phyloP scores from a whole-genome alignment of 176 grass and related monocot species.

The Microstegium vimineum region DNA sequence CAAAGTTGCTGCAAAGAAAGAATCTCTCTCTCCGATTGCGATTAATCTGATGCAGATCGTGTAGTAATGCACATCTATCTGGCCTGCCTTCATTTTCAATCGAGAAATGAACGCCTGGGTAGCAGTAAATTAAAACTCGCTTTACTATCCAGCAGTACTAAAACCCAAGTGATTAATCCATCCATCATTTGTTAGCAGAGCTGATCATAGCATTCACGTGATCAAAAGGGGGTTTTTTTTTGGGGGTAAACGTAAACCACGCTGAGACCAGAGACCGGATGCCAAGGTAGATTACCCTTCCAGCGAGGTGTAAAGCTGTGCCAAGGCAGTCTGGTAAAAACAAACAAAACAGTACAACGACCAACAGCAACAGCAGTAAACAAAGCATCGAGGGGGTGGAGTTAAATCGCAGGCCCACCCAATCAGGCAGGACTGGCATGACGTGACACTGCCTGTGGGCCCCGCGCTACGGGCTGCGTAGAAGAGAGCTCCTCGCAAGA shows the following conservation, averaged over 20 bases:
- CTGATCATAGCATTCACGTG: constrained; percentile 11
- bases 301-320: neutral
- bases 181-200: neutral
- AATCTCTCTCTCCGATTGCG: neutral
- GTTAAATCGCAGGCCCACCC: neutral
- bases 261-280: neutral
- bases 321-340: neutral
- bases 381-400: neutral
- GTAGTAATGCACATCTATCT: neutral
- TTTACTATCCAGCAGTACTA: neutral
- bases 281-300: constrained; percentile 16
- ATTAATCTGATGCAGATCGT: neutral
- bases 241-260: neutral
- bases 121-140: neutral
- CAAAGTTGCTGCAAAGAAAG: constrained; percentile 5
- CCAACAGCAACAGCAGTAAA: neutral
- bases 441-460: neutral
- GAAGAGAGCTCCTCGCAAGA: neutral
- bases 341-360: neutral
- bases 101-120: neutral
- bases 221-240: neutral
- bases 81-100: neutral
- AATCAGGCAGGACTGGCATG: neutral
- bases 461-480: neutral
- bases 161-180: constrained; percentile 20